Evolutionary conservation across 345 rosid genomes (phyloP).

Genomic region (Moricandia arvensis): DNA sequence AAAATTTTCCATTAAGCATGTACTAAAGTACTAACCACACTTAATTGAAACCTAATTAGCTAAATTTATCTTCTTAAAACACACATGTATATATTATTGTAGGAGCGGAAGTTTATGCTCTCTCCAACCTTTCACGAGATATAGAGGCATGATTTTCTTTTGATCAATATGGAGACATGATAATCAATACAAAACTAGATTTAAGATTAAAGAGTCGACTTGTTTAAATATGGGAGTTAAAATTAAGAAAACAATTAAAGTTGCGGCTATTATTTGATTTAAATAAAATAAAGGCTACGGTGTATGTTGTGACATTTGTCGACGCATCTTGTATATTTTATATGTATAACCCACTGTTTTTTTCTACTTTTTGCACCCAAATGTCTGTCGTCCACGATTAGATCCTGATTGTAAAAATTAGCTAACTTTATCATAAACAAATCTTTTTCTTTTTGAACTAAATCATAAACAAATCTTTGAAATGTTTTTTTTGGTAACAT

Average conservation of each 20-base stretch:
- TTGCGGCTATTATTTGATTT: not conserved
- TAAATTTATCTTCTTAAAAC: not conserved
- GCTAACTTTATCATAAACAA: not conserved
- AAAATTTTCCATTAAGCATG: slow-evolving; percentile 9
- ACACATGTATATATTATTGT: not conserved
- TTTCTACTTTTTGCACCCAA: slow-evolving; percentile 1
- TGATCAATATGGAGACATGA: too few relatives aligned
- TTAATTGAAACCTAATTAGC: not conserved
- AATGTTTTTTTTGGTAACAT: not conserved
- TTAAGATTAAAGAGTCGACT: not conserved
- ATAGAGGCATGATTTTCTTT: slow-evolving; percentile 8
- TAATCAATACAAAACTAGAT: not conserved
- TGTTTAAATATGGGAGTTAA: not conserved
- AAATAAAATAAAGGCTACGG: slow-evolving; percentile 16
- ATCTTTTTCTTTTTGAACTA: too few relatives aligned
- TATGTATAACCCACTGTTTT: not conserved
- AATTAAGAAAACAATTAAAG: not conserved
- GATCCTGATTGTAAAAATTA: slow-evolving; percentile 1
- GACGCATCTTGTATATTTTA: not conserved
- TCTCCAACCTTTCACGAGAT: slow-evolving; percentile 8
- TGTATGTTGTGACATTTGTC: not conserved
- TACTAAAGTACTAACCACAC: slow-evolving; percentile 6
- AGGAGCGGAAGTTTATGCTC: slow-evolving; percentile 15
- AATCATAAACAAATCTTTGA: not conserved
- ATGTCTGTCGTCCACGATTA: slow-evolving; percentile 25